Conservation (phyloP, 805 yeast genomes). For the Yamadazyma sp. region DNA sequence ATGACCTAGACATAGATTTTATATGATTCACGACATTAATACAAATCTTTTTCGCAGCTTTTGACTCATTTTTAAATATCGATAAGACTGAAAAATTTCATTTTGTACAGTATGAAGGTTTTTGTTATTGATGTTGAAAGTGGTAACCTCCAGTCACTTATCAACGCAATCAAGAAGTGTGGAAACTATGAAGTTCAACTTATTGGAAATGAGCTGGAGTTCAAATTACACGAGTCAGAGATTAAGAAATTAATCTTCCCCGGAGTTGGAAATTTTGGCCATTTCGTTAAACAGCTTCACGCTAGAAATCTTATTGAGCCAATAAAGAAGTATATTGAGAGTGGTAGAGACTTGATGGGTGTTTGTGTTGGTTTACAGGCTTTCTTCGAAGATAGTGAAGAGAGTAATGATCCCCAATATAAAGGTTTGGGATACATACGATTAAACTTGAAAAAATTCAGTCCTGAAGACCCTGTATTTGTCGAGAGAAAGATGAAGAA, state of each 20-base stretch:
- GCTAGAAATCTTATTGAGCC: slow-evolving; percentile 65
- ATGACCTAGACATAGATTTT: too few relatives aligned
- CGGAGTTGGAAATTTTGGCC: slow-evolving; percentile 98
- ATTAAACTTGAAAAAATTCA: slow-evolving; percentile 55
- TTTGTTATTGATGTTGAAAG: slow-evolving; percentile 89
- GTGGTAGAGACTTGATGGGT: slow-evolving; percentile 93
- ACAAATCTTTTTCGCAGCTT: slow-evolving; percentile 9
- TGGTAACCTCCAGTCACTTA: slow-evolving; percentile 87
- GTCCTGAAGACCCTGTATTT: slow-evolving; percentile 35
- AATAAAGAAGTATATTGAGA: slow-evolving; percentile 58
- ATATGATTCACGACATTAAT: slow-evolving; percentile 1
- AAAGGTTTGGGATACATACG: slow-evolving; percentile 54
- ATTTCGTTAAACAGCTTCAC: slow-evolving; percentile 72
- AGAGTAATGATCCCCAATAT: slow-evolving; percentile 59
- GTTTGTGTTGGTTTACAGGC: slow-evolving; percentile 96
- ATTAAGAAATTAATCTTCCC: slow-evolving; percentile 75
- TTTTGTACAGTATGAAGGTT: slow-evolving; percentile 22
- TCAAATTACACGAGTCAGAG: slow-evolving; percentile 35
- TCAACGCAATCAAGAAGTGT: slow-evolving; percentile 77
- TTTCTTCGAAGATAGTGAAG: slow-evolving; percentile 72
- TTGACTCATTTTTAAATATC: slow-evolving; percentile 12
- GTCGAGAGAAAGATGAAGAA: slow-evolving; percentile 43
- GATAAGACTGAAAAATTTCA: slow-evolving; percentile 18
- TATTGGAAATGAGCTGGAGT: slow-evolving; percentile 59
- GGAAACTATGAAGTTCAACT: slow-evolving; percentile 66